Conservation (phyloP, 331 rosid genomes). For the Malus hybrid region DNA sequence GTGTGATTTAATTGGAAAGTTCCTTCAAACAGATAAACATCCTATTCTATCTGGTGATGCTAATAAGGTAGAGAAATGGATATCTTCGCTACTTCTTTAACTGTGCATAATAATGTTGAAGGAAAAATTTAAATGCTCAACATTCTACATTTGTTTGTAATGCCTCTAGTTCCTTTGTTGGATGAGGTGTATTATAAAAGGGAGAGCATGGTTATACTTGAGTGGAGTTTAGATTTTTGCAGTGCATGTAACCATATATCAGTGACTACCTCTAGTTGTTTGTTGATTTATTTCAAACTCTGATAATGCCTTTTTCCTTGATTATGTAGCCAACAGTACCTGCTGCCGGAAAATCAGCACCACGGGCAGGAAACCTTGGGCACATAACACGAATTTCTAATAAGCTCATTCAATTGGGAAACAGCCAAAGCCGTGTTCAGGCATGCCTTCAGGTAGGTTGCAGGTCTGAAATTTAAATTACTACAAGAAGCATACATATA, state of each 20-base stretch:
- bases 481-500: neutral
- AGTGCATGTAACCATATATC: conserved; percentile 1
- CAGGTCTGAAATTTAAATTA: neutral
- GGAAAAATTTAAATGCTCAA: neutral
- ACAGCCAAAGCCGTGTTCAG: conserved; percentile 51
- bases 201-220: neutral
- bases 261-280: neutral
- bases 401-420: conserved; percentile 69
- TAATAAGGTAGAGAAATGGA: conserved; percentile 45
- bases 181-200: neutral
- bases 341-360: conserved; percentile 54
- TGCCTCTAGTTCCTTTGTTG: neutral
- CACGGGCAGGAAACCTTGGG: conserved; percentile 83
- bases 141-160: neutral
- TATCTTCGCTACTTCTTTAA: conserved; percentile 2
- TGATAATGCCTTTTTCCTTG: conserved; percentile 18
- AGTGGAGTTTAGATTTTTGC: neutral
- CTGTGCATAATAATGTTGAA: neutral
- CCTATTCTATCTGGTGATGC: conserved; percentile 50
- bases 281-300: conserved; percentile 2
- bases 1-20: conserved; percentile 74
- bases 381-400: conserved; percentile 74
- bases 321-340: conserved; percentile 68
- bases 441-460: conserved; percentile 68
- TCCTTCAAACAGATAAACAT: conserved; percentile 65